Evolutionary conservation across 83 land plant genomes (phyloP).

Genomic region (Thuja plicata): DNA sequence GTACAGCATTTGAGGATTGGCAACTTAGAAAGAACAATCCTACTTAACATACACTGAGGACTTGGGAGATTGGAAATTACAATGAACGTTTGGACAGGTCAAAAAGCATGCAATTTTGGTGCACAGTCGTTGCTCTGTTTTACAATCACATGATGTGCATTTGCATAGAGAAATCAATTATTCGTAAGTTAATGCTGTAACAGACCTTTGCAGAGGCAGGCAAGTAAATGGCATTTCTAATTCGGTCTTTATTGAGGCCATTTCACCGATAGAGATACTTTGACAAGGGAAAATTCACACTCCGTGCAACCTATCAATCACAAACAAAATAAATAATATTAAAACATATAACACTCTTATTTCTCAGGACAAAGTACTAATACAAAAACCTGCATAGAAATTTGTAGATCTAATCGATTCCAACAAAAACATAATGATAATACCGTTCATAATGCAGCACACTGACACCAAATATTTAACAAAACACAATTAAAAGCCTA

Average conservation of each 20-base stretch:
- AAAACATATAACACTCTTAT: background rate
- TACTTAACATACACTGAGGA: background rate
- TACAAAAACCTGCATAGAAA: background rate
- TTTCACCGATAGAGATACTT: constrained; percentile 72
- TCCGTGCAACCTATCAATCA: constrained; percentile 76
- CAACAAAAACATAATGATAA: background rate
- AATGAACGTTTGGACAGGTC: background rate
- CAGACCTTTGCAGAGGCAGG: background rate
- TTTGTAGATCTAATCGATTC: background rate
- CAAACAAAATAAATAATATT: background rate
- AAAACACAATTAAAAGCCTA: constrained; percentile 12
- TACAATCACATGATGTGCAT: background rate
- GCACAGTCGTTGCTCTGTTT: background rate
- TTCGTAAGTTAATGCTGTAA: background rate
- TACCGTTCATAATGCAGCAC: background rate
- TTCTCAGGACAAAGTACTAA: background rate
- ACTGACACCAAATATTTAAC: background rate
- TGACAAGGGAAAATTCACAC: constrained; percentile 79
- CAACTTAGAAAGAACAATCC: background rate
- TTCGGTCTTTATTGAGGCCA: background rate
- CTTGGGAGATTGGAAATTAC: background rate
- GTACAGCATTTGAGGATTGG: background rate
- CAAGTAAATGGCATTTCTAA: background rate
- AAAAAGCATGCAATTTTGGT: background rate
- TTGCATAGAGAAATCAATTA: background rate